These are phyloP conservation scores for Sambucus nigra DNA, from an alignment of 129 eudicot species.

Conservation along the genomic window DNA sequence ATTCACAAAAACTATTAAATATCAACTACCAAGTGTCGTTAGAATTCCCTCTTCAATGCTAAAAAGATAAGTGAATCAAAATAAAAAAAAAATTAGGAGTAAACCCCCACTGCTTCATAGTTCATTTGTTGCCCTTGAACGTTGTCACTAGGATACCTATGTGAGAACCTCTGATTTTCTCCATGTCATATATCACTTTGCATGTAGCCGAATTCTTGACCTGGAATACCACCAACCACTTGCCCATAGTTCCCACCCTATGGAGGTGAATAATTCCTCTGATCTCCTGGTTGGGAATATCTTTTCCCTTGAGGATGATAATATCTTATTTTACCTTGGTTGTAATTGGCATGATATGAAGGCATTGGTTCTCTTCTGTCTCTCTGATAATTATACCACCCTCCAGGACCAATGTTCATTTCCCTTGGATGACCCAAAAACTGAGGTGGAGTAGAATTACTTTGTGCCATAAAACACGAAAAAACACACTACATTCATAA, in stretches of 20 bases:
- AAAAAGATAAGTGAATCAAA: too few relatives aligned
- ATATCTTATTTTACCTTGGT: conserved; percentile 24
- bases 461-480: too few relatives aligned
- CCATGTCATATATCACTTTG: conserved; percentile 24
- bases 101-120: conserved; percentile 18
- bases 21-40: too few relatives aligned
- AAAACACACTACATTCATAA: too few relatives aligned
- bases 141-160: conserved; percentile 21
- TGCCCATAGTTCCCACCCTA: conserved; percentile 29
- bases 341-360: conserved; percentile 30
- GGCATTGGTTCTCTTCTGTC: conserved; percentile 35
- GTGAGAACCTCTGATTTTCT: conserved; percentile 19
- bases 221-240: too few relatives aligned
- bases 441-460: too few relatives aligned
- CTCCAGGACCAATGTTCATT: conserved; percentile 29
- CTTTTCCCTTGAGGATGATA: conserved; percentile 21
- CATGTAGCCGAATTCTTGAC: too few relatives aligned
- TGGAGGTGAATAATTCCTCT: conserved; percentile 18
- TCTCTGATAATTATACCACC: conserved; percentile 33
- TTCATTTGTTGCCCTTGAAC: conserved; percentile 27
- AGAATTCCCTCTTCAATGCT: too few relatives aligned
- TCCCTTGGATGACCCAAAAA: too few relatives aligned
- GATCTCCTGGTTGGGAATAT: conserved; percentile 21
- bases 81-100: too few relatives aligned
- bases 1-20: too few relatives aligned